These are phyloP conservation scores for Tetradesmus lagerheimii DNA, from an alignment of 139 green algal species.

Conservation along the genomic window DNA sequence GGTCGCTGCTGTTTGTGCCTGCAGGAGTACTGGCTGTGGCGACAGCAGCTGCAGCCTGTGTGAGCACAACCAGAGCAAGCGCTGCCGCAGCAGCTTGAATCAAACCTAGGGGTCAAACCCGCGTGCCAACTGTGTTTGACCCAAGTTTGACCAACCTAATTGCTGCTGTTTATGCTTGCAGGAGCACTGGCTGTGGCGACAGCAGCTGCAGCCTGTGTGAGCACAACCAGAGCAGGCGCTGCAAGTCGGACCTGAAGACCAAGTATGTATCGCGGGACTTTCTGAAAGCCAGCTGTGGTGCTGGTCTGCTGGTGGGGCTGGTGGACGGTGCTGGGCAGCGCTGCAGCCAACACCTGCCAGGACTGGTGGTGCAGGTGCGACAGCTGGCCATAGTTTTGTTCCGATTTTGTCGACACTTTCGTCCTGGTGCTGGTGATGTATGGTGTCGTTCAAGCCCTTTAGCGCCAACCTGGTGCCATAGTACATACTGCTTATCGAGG, in stretches of 20 bases:
- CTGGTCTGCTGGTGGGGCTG: neutral
- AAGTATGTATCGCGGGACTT: neutral
- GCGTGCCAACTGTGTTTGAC: no score
- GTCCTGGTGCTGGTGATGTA: no score
- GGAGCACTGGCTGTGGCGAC: neutral
- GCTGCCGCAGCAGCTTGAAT: no score
- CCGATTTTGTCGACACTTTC: no score
- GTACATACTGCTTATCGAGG: neutral
- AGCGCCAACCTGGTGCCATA: no score
- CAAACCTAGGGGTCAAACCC: no score
- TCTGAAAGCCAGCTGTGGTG: neutral
- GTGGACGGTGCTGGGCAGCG: neutral
- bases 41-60: neutral
- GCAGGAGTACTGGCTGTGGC: no score
- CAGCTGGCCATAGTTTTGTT: no score
- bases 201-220: neutral
- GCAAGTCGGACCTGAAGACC: neutral
- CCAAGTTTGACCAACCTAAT: no score
- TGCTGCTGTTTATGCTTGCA: neutral
- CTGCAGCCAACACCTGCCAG: neutral
- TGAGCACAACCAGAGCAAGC: neutral
- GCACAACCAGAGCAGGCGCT: neutral
- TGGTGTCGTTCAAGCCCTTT: no score
- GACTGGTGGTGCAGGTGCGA: neutral
- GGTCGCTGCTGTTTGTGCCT: no score